These are phyloP conservation scores for Gossypium trilobum DNA, from an alignment of 441 rosid genomes.

Conservation along the genomic window DNA sequence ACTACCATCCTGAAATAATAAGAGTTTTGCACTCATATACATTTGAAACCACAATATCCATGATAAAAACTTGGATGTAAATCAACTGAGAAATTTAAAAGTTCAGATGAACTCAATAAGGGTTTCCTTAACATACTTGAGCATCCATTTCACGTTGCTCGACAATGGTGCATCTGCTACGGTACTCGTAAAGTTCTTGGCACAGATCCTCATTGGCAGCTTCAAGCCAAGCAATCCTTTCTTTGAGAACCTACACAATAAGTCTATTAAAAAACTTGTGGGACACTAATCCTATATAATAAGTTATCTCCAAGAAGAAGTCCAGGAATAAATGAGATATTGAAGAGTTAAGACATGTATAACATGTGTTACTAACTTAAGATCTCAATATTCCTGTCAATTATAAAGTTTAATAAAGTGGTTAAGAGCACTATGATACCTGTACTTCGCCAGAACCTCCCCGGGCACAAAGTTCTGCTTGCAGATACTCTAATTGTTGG, in stretches of 20 bases:
- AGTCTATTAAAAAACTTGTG: slow-evolving; percentile 7
- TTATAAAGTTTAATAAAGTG: not conserved
- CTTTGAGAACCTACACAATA: slow-evolving; percentile 59
- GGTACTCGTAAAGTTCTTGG: slow-evolving; percentile 80
- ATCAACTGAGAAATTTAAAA: slow-evolving; percentile 1
- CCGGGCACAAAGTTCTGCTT: slow-evolving; percentile 88
- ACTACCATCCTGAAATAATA: slow-evolving; percentile 51
- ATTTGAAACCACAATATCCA: not conserved
- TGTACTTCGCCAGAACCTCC: slow-evolving; percentile 76
- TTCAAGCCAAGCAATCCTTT: slow-evolving; percentile 90
- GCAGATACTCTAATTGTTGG: slow-evolving; percentile 82
- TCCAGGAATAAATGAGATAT: not conserved
- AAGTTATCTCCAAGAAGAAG: not conserved
- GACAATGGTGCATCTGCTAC: slow-evolving; percentile 50
- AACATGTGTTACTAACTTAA: not conserved
- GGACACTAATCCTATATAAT: not conserved
- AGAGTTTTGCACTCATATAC: slow-evolving; percentile 13
- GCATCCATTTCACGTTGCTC: slow-evolving; percentile 66
- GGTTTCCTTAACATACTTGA: slow-evolving; percentile 41
- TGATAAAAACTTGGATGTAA: not conserved
- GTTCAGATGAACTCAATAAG: not conserved
- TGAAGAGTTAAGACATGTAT: not conserved
- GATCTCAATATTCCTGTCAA: not conserved
- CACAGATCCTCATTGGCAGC: slow-evolving; percentile 85
- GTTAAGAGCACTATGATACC: slow-evolving; percentile 32